Evolutionary conservation across 192 early-diverging fungal species (phyloP), one percentile per base, ranked within the genome.

Genomic region (Backusella macrospora): DNA sequence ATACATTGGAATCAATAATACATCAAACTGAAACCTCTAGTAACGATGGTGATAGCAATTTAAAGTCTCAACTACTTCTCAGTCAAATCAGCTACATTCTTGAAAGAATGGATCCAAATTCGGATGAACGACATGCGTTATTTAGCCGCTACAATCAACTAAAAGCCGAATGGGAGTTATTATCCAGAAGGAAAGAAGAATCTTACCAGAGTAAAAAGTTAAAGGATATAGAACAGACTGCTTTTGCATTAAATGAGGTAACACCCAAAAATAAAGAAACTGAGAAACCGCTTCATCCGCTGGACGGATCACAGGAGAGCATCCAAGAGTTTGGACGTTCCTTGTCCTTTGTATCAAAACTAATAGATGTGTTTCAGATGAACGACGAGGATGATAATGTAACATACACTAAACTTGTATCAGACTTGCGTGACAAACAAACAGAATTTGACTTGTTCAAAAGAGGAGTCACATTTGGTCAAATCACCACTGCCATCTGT

Each of bases 401-500:
- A 42, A 39, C 37, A 45, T 39, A 44, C 37, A 9, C 39, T 47
- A 26, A 68, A 29, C 67, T 47, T 15, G 63, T 65, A 39, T 65
- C 63, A 65, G 44, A 68, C 6, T 46, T 68, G n/a, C 45, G 55
- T 13, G 21, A 65, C 8, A 37, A 65, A 6, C 62, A 71, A 49
- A 38, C 40, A 2, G 46, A 70, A 18, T 48, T 45, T 26, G 40
- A 43, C 9, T 62, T 49, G 18, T 76, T 71, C 63, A 44, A 64
- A 63, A 18, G 70, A 46, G 75, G 75, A 9, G 52, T 71, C 39
- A 45, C 55, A 14, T 72, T 72, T 37, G 21, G 13, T 15, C 71
- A 72, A 18, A 72, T 72, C 23, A 72, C 71, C 12, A 21, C 52
- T 12, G 71, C 71, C 23, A 63, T 72, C n/a, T 44, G 23, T 13